These are phyloP conservation scores for Trichoderma breve DNA, from an alignment of 2,329 filamentous ascomycete species.

Conservation along the genomic window DNA sequence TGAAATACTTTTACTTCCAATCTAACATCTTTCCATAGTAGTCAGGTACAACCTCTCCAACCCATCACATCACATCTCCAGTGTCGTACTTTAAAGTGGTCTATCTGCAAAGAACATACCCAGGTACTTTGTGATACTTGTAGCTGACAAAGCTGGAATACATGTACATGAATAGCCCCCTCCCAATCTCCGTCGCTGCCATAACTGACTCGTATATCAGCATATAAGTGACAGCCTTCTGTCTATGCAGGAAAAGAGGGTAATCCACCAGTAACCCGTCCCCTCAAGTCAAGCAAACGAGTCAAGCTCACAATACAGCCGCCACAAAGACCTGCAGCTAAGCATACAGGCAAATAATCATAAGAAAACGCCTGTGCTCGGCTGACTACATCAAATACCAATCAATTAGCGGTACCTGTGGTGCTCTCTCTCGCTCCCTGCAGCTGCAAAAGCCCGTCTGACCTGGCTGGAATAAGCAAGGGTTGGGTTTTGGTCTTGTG, in stretches of 20 bases:
- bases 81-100: background rate
- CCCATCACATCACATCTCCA: background rate
- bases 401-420: background rate
- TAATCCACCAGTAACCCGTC: background rate
- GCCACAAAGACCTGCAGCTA: background rate
- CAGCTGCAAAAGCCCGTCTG: constrained; percentile 25
- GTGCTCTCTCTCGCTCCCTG: constrained; percentile 3
- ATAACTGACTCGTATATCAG: background rate
- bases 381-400: background rate
- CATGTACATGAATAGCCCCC: background rate
- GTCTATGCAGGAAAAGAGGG: background rate
- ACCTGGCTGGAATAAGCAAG: constrained; percentile 20
- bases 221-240: background rate
- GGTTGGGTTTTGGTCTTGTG: constrained; percentile 10
- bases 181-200: background rate
- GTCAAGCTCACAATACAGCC: background rate
- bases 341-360: background rate
- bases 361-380: background rate
- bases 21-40: background rate
- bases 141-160: background rate
- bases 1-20: background rate
- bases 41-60: background rate
- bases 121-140: background rate
- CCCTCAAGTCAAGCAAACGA: background rate
- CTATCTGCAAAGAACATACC: background rate